phyloP scores from a whole-genome alignment of 2,329 filamentous ascomycete species.

The Talaromyces sp. region DNA sequence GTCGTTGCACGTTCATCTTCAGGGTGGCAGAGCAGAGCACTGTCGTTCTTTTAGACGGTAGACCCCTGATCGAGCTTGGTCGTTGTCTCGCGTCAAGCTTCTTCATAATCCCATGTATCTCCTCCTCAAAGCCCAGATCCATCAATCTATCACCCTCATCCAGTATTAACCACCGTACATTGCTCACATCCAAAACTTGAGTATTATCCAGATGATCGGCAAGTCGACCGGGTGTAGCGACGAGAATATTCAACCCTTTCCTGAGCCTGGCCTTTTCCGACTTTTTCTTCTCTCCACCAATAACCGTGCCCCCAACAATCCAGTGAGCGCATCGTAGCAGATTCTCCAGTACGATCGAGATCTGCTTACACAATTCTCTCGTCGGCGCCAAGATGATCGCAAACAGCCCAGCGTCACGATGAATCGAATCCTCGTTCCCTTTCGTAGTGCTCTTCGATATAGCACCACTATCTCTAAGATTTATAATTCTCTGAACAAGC shows the following conservation, averaged over 20 bases:
- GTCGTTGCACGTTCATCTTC: constrained; percentile 92
- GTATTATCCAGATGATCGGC: constrained; percentile 93
- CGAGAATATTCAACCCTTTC: constrained; percentile 92
- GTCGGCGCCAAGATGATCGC: constrained; percentile 93
- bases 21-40: constrained; percentile 94
- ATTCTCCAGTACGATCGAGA: constrained; percentile 78
- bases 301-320: constrained; percentile 86
- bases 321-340: constrained; percentile 86
- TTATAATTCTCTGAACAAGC: constrained; percentile 82
- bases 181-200: constrained; percentile 79
- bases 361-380: constrained; percentile 90
- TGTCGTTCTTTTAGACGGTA: constrained; percentile 74
- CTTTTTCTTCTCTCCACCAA: constrained; percentile 69
- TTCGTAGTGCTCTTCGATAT: constrained; percentile 25
- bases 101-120: constrained; percentile 80
- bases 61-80: constrained; percentile 59
- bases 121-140: constrained; percentile 95
- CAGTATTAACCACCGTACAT: constrained; percentile 87
- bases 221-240: constrained; percentile 88
- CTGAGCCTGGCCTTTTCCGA: constrained; percentile 89
- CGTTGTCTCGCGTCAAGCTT: constrained; percentile 68
- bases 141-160: constrained; percentile 98
- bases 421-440: constrained; percentile 51
- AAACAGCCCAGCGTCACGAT: constrained; percentile 84
- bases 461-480: constrained; percentile 52